phyloP scores from a whole-genome alignment of 176 grass and related monocot genomes.

The Saccharum spontaneum region DNA sequence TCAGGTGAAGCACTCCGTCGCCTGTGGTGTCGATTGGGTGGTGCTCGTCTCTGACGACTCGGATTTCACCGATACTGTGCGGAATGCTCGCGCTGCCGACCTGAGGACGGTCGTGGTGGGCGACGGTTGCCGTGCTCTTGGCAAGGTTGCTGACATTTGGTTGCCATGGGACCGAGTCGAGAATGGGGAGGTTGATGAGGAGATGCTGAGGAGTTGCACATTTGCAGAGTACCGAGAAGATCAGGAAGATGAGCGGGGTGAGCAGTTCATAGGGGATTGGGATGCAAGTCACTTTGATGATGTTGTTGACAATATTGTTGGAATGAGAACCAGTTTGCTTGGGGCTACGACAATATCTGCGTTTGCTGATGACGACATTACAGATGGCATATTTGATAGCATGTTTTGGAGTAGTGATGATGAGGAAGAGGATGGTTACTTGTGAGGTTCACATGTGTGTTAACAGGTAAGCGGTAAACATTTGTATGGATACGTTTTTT shows the following conservation, averaged over 20 bases:
- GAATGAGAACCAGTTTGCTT: conserved; percentile 32
- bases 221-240: conserved; percentile 17
- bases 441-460: conserved; percentile 34
- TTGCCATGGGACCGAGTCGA: conserved; percentile 77
- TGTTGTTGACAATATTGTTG: conserved; percentile 51
- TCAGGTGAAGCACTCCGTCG: conserved; percentile 68
- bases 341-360: conserved; percentile 39
- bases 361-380: conserved; percentile 55
- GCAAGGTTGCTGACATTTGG: conserved; percentile 75
- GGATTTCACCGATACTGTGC: conserved; percentile 73
- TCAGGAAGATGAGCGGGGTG: conserved; percentile 32
- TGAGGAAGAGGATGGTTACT: conserved; percentile 55
- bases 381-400: conserved; percentile 44
- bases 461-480: conserved; percentile 30
- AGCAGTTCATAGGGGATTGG: conserved; percentile 34
- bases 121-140: conserved; percentile 57
- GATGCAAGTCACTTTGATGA: conserved; percentile 43
- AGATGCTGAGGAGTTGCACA: conserved; percentile 44
- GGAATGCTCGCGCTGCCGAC: conserved; percentile 63
- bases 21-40: conserved; percentile 80
- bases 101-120: conserved; percentile 79
- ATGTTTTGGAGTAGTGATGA: conserved; percentile 54
- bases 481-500: not conserved
- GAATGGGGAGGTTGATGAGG: conserved; percentile 73
- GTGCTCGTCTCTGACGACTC: conserved; percentile 88